Conservation (phyloP, 495 filamentous ascomycete genomes). For the Neurospora sp. region DNA sequence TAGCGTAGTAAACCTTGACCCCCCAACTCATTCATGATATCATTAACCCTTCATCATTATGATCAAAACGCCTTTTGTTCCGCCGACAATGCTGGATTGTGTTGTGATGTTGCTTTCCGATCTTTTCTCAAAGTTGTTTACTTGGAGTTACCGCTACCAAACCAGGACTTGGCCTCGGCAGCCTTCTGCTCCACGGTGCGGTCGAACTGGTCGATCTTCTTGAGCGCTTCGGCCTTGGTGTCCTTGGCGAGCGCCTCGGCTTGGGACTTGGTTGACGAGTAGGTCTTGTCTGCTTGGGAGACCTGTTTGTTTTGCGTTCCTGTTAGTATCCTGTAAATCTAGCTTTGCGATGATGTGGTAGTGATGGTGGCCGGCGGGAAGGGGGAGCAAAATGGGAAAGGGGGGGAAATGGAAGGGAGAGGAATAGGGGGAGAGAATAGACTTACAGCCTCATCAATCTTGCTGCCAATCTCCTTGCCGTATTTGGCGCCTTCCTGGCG, state of each 20-base stretch:
- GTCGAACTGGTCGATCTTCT: slow-evolving; percentile 65
- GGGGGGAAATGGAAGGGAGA: too few relatives aligned
- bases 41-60: neutral
- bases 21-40: neutral
- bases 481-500: slow-evolving; percentile 31
- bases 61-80: neutral
- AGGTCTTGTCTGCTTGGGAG: slow-evolving; percentile 48
- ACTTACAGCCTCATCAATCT: slow-evolving; percentile 36
- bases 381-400: too few relatives aligned
- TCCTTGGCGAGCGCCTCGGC: slow-evolving; percentile 51
- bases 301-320: slow-evolving; percentile 39
- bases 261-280: slow-evolving; percentile 42
- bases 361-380: too few relatives aligned
- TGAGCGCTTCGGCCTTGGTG: slow-evolving; percentile 47
- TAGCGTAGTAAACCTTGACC: neutral
- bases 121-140: slow-evolving; percentile 5
- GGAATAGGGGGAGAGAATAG: too few relatives aligned
- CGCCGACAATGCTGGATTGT: too few relatives aligned
- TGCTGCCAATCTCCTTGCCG: slow-evolving; percentile 36
- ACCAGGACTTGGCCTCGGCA: slow-evolving; percentile 78
- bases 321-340: neutral
- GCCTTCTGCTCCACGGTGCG: slow-evolving; percentile 67
- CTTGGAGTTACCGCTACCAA: slow-evolving; percentile 47
- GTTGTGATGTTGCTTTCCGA: too few relatives aligned
- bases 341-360: too few relatives aligned